Evolutionary conservation across 441 rosid species (phyloP).

Genomic region (Jatropha podagrica): DNA sequence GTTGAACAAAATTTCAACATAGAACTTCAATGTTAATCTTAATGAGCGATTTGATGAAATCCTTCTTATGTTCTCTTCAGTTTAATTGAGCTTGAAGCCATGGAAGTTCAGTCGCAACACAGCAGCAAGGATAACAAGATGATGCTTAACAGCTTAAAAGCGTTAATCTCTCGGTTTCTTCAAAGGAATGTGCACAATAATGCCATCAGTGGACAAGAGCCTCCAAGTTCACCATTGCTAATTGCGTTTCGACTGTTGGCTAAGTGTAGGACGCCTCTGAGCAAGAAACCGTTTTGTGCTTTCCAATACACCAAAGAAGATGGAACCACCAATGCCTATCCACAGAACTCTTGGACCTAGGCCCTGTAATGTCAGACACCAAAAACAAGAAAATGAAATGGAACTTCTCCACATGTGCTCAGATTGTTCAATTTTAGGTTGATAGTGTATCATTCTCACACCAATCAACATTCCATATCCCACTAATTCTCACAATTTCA

Average conservation of each 20-base stretch:
- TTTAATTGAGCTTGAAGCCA: not conserved
- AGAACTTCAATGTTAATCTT: too few species aligned
- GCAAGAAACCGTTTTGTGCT: slow-evolving; percentile 40
- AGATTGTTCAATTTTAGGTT: not conserved
- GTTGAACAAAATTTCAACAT: too few species aligned
- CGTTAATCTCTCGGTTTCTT: not conserved
- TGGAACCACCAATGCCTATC: slow-evolving; percentile 56
- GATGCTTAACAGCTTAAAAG: not conserved
- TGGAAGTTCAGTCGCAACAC: not conserved
- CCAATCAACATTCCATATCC: not conserved
- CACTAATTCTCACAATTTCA: not conserved
- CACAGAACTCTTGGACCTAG: slow-evolving; percentile 53
- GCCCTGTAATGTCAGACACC: slow-evolving; percentile 34
- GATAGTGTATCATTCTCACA: not conserved
- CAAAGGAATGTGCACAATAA: not conserved
- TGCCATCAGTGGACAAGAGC: not conserved
- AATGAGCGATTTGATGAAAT: too few species aligned
- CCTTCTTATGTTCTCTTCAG: too few species aligned
- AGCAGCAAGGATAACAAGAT: not conserved
- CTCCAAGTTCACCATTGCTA: not conserved
- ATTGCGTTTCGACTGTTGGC: slow-evolving; percentile 10
- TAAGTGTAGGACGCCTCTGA: slow-evolving; percentile 20
- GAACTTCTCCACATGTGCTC: not conserved
- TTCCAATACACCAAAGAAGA: slow-evolving; percentile 49
- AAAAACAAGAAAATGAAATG: too few species aligned